Conservation (phyloP, 257 asterid genomes). For the Nicotiana undulata region DNA sequence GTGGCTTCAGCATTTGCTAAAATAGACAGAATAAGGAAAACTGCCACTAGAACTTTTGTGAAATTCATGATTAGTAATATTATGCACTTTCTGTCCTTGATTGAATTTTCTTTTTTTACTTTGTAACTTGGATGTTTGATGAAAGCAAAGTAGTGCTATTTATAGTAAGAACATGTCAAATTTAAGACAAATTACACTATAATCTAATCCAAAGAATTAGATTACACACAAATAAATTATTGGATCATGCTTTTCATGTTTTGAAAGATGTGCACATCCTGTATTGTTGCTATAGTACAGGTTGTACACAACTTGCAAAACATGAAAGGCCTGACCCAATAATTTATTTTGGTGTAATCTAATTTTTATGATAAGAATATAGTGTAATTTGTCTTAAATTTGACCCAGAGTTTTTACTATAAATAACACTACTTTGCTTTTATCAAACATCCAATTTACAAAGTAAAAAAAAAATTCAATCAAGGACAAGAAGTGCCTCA, state of each 20-base stretch:
- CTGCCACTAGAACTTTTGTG: neutral
- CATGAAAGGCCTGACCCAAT: no score
- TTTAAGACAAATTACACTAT: neutral
- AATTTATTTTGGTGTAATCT: neutral
- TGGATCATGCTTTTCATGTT: no score
- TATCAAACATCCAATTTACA: neutral
- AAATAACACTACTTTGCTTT: neutral
- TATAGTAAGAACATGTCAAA: neutral
- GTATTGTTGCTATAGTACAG: no score
- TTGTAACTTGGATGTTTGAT: neutral
- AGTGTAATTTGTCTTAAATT: neutral
- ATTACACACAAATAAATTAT: neutral
- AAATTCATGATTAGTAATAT: neutral
- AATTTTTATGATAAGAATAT: neutral
- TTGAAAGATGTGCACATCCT: no score
- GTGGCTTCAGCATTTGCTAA: neutral
- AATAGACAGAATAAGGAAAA: neutral
- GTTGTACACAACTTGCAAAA: no score
- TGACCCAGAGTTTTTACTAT: neutral
- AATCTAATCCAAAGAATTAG: neutral
- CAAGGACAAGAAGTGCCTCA: neutral
- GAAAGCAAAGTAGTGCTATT: neutral
- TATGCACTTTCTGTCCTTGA: neutral
- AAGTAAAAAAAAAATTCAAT: neutral
- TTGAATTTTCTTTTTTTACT: neutral